Evolutionary conservation across 2,329 filamentous ascomycete genomes (phyloP), one percentile per base, ranked within the genome.

Genomic region (Byssochlamys sp.): DNA sequence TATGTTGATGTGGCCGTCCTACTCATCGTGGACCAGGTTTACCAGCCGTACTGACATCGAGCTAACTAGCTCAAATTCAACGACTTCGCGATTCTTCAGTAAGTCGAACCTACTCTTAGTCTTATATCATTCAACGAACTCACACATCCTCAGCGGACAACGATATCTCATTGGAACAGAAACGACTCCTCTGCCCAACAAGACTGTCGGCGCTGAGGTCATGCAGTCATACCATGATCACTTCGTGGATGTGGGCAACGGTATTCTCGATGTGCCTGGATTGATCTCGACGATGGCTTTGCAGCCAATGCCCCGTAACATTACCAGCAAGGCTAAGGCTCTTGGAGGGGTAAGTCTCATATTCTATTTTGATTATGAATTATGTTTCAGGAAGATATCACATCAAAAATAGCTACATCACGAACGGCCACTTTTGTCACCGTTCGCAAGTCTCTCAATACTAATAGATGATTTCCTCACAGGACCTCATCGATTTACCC

Each of bases 401-500:
- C 6, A 14, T 28, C 33, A 24, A 51, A 7, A 31, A 19, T 25
- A 55, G 52, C 2, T 11, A 31, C 50, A 24, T 55, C 60, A 59
- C 60, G 9, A 9, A 19, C 19, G 12, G 50, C 35, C n/a, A 12
- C 33, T 29, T 9, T 29, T 29, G 28, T 29, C 28, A 29, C 28
- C 9, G 28, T 6, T 29, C 28, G 5, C 5, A 9, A 29, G 9
- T 10, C 7, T 2, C 7, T 11, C 29, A 31, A 31, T 10, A 10
- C 29, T 31, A 31, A 31, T 9, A 10, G 2, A 9, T 31, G 29
- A 31, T 2, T 31, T 4, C 11, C 29, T 31, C 11, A 31, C 29
- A 71, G 70, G 69, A 77, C 59, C 67, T 78, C 1, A 70, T 76
- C 50, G 69, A 73, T 55, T 69, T 76, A 12, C 72, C 75, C 39